Base-by-base conservation (phyloP, 768 basidiomycete species). In the Thelephora aurantiotincta region DNA sequence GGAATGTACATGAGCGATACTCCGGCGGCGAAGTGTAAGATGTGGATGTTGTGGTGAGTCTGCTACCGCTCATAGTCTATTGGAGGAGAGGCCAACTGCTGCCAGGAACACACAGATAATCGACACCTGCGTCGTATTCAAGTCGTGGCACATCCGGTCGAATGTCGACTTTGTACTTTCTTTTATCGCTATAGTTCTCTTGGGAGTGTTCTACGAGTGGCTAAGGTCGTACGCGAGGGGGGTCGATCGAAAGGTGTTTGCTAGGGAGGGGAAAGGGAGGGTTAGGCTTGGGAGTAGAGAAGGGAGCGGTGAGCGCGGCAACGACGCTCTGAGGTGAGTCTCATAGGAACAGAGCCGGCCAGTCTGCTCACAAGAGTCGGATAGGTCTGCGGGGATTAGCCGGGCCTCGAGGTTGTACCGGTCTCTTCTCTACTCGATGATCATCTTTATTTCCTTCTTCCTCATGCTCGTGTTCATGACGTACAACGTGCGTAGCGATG, bases 391-490 rank as follows among this genome's bases (percentile, higher is more conserved):
- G 9, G 9, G 5, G 4, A 30, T 30, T 45, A 74, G 80, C 38
- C 66, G 61, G 37, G 50, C 61, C 22, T 56, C 68, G 49, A 75
- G 63, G 19, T 51, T 69, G n/a, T 55, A 80, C 38, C 72, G 87
- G 20, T 82, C 88, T 5, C 54, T 60, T 1, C 59, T 89, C 34
- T 94, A 93, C 55, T 88, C 81, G n/a, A 63, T 70, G 3, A 77
- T 77, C 2, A 77, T 90, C 18, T 81, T 82, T 61, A 62, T 90
- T 50, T 86, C 86, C 33, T 86, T 84, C 70, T 88, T 89, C 74
- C 75, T 90, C 59, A 96, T 96, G 91, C 68, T 96, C 49, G 80
- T 94, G 35, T 92, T 90, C 64, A 94, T 96, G 91, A 94, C 91
- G 4, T 96, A 93, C 66, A 96, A 96, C 54, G 88, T 90, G 50